Evolutionary conservation across 148 eudicot genomes (phyloP), one percentile per base, ranked within the genome.

Genomic region (Salicornia ramosissima): DNA sequence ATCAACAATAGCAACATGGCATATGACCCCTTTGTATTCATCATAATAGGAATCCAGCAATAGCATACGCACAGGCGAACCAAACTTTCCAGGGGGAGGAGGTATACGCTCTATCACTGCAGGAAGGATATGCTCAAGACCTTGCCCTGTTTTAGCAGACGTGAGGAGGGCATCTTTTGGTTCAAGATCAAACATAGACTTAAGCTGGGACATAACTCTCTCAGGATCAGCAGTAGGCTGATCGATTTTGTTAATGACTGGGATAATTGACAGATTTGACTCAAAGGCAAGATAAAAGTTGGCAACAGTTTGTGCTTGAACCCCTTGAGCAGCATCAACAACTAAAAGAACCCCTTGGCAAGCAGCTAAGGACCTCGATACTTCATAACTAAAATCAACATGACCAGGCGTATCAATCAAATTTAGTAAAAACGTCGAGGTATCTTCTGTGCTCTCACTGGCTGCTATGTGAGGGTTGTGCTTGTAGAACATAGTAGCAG

Each of bases 281-380:
- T 94, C 98, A 72, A 94, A 90, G 25, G 98, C 98, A 56, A 94
- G 90, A 79, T 90, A 94, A 77, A 94, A 94, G 74, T 94, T 94
- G 31, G 98, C 98, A 63, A 94, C 98, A n/a, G 98, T 94, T 73
- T 94, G 98, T 21, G 98, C 98, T 72, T 94, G 98, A 46, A 94
- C 97, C 42, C 98, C 98, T 83, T 94, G 98, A 72, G 98, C 98
- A 64, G 98, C 98, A 75, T 94, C 98, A 69, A 94, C 97, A 55
- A 90, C 97, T 71, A 94, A 80, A 68, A 94, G 97, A 57, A 86
- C 98, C 67, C 98, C 98, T 71, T 94, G 98, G 78, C 98, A 94
- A 80, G 98, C 98, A 60, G 96, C 97, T 70, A 94, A 79, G 63
- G 98, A 94, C 73, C 98, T 88, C n/a, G 97, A 94, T 40, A 94